phyloP scores from a whole-genome alignment of 805 yeast species.

The Cyberlindnera subsufficiens region DNA sequence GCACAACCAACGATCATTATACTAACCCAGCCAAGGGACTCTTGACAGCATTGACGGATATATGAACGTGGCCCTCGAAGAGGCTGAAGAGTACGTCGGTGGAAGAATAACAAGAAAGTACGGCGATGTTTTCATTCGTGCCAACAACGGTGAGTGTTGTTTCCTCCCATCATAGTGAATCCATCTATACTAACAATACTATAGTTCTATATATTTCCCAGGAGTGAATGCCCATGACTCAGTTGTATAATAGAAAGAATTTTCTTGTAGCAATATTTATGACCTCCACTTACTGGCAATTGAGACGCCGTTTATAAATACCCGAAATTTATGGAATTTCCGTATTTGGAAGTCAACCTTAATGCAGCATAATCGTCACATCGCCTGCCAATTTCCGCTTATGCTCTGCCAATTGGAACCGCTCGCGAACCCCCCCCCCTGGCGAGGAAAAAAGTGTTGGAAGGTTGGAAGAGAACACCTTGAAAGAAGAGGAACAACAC shows the following conservation, averaged over 20 bases:
- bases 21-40: conserved; percentile 27
- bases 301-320: too few relatives aligned
- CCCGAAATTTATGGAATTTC: not conserved
- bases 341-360: conserved; percentile 5
- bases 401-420: conserved; percentile 15
- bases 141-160: conserved; percentile 65
- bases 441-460: conserved; percentile 1
- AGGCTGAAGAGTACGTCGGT: conserved; percentile 59
- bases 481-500: not conserved
- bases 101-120: conserved; percentile 45
- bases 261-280: not conserved
- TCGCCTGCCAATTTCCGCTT: conserved; percentile 2
- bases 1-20: not conserved
- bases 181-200: conserved; percentile 5
- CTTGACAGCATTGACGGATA: conserved; percentile 92
- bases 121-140: conserved; percentile 82
- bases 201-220: conserved; percentile 22
- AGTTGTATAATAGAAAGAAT: not conserved
- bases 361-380: conserved; percentile 8
- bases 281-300: too few relatives aligned
- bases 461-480: too few relatives aligned
- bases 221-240: conserved; percentile 6
- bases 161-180: too few relatives aligned
- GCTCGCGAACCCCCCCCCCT: conserved; percentile 4
- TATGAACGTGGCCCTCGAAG: conserved; percentile 88